phyloP scores from a whole-genome alignment of 495 filamentous ascomycete species.

The Aspergillus affinis region DNA sequence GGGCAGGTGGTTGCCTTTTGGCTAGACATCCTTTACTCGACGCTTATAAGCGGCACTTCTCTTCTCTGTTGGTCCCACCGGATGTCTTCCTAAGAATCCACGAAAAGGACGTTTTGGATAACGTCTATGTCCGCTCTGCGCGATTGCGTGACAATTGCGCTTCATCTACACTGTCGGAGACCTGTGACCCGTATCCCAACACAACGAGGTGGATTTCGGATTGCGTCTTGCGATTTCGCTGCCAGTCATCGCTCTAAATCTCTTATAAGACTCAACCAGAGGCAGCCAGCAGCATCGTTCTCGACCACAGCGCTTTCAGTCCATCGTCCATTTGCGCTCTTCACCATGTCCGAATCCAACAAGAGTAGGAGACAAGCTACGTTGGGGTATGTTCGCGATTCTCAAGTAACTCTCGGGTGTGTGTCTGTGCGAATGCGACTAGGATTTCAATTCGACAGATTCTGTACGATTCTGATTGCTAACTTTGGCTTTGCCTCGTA shows the following conservation, averaged over 20 bases:
- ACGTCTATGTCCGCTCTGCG: constrained; percentile 33
- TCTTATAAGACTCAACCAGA: background rate
- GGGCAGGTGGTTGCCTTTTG: constrained; percentile 10
- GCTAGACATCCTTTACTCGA: background rate
- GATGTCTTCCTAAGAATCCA: background rate
- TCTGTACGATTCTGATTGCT: background rate
- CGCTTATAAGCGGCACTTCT: background rate
- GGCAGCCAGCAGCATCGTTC: background rate
- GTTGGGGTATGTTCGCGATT: constrained; percentile 84
- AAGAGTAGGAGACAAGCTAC: constrained; percentile 73
- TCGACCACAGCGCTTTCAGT: background rate
- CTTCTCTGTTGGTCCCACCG: background rate
- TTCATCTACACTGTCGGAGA: constrained; percentile 4
- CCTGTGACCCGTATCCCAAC: constrained; percentile 16
- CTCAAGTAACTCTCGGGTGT: constrained; percentile 82
- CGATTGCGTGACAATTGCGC: constrained; percentile 23
- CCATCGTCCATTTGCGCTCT: constrained; percentile 5
- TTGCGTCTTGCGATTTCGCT: background rate
- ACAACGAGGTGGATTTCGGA: constrained; percentile 3
- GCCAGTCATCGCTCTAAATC: background rate
- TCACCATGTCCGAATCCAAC: constrained; percentile 40
- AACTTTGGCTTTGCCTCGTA: constrained; percentile 13
- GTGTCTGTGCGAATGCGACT: constrained; percentile 34
- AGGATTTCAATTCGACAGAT: background rate
- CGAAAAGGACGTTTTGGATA: constrained; percentile 4